Evolutionary conservation across 2,329 filamentous ascomycete species (phyloP).

Genomic region (Penicillium brevicompactum): DNA sequence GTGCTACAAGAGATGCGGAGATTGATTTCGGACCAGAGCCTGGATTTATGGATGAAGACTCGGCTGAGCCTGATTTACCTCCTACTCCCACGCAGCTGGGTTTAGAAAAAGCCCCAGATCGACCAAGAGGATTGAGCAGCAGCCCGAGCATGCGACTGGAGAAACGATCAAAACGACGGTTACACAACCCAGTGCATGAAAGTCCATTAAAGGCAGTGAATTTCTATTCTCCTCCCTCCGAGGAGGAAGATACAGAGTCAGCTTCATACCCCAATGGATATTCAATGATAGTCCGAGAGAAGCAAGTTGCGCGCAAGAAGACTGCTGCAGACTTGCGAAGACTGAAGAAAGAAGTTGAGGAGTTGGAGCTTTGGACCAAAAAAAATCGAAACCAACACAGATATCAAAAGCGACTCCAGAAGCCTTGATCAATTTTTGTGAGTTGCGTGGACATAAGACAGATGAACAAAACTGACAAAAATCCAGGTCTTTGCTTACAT

Average conservation of each 20-base stretch:
- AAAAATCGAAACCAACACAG: constrained; percentile 44
- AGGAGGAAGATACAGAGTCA: constrained; percentile 12
- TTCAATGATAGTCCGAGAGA: constrained; percentile 40
- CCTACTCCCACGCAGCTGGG: constrained; percentile 47
- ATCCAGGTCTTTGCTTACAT: constrained; percentile 34
- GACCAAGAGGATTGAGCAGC: constrained; percentile 36
- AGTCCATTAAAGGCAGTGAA: constrained; percentile 35
- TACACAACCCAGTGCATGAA: constrained; percentile 23
- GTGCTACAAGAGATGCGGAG: constrained; percentile 30
- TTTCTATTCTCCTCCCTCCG: constrained; percentile 16
- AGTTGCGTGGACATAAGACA: constrained; percentile 13
- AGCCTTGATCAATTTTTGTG: constrained; percentile 38
- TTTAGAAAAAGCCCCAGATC: constrained; percentile 37
- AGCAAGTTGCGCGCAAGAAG: constrained; percentile 55
- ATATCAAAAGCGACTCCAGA: constrained; percentile 36
- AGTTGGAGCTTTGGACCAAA: constrained; percentile 62
- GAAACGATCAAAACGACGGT: constrained; percentile 28
- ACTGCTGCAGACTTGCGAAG: constrained; percentile 59
- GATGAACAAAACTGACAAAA: constrained; percentile 19
- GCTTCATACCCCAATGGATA: constrained; percentile 11
- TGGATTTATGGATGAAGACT: constrained; percentile 29
- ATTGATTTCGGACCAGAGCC: constrained; percentile 19
- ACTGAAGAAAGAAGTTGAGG: constrained; percentile 61
- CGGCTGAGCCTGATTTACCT: constrained; percentile 66
- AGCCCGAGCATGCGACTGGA: constrained; percentile 39